Conservation (phyloP, 208 protist species). For the Acanthamoeba healyi region DNA sequence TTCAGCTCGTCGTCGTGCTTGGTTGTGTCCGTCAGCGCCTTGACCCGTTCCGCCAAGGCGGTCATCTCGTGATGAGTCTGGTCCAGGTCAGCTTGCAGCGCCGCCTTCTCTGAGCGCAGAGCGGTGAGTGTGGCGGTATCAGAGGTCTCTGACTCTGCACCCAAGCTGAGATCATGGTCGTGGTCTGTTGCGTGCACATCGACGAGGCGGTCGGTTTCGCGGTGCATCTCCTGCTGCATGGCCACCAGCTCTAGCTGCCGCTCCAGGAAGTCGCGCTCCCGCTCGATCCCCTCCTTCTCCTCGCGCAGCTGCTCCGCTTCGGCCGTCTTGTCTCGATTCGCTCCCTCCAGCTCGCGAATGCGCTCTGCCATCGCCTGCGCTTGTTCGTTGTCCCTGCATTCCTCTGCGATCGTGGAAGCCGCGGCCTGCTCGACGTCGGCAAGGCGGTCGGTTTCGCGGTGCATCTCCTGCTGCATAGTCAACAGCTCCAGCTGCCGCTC, state of each 20-base stretch:
- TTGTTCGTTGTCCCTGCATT: too few species aligned
- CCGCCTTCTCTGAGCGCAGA: neutral
- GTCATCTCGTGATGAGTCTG: neutral
- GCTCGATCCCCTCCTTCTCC: too few species aligned
- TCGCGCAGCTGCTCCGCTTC: too few species aligned
- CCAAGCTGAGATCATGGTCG: too few species aligned
- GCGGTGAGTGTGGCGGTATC: too few species aligned
- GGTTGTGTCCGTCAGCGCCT: too few species aligned
- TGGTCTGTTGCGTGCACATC: neutral
- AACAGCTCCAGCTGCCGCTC: neutral
- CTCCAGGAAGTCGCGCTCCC: neutral
- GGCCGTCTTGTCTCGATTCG: too few species aligned
- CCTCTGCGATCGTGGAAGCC: too few species aligned
- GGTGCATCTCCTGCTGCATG: neutral
- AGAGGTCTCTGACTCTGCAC: too few species aligned
- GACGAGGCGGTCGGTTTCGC: constrained; percentile 17
- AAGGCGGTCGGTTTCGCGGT: too few species aligned
- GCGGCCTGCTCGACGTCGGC: too few species aligned
- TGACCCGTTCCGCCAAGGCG: neutral
- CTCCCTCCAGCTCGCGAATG: neutral
- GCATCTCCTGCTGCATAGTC: neutral
- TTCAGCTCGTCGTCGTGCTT: neutral
- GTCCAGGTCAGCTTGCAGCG: neutral
- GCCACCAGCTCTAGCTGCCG: constrained; percentile 5
- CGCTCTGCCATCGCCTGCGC: neutral